Base-by-base conservation (phyloP, 2,329 filamentous ascomycete genomes). In the Ceratocystis variospora region DNA sequence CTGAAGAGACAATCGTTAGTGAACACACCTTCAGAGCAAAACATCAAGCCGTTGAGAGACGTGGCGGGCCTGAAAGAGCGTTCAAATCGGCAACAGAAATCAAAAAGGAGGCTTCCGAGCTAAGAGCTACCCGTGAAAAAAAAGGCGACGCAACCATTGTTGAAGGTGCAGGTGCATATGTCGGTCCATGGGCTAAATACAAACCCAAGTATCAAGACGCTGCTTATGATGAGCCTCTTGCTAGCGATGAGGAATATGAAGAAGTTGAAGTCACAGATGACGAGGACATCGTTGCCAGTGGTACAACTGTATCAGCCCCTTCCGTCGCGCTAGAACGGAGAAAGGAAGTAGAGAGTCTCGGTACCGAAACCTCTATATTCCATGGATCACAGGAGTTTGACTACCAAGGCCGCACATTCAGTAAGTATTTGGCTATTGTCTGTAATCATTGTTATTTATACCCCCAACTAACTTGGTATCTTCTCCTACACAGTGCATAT, bases 351-450 rank as follows among this genome's bases (percentile, higher is more conserved):
- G 83, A 86, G 73, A 79, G 80, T 70, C 70, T 80, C 71, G 85
- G 85, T 68, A 83, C 83, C 31, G 94, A 99, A 78, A 94, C 87
- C 64, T 91, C 87, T 55, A 87, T 86, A 57, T 99, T 97, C 77
- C 88, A 96, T 72, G 94, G 92, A 69, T 82, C 82, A 50, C 81
- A 89, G 73, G 80, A 94, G 76, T 87, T 86, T 79, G 94, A 99
- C 75, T 99, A 99, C 78, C 89, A 95, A 74, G 94, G 94, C 61
- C 82, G 94, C 70, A 96, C 93, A 44, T 99, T 96, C 75, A 96
- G 67, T 68, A 66, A 62, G 67, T 66, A 8, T 45, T 45, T 6
- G 2, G 28, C 17, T 31, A 25, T 6, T 22, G 10, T n/a, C 12
- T 15, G 12, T 41, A 50, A 15, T 5, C 19, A 59, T 15, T 65